Percentiles rank a stretch among this genome's conserved stretches.
phyloP scores from a whole-genome alignment of 176 grass and related monocot species.

The Bolboschoenus planiculmis region DNA sequence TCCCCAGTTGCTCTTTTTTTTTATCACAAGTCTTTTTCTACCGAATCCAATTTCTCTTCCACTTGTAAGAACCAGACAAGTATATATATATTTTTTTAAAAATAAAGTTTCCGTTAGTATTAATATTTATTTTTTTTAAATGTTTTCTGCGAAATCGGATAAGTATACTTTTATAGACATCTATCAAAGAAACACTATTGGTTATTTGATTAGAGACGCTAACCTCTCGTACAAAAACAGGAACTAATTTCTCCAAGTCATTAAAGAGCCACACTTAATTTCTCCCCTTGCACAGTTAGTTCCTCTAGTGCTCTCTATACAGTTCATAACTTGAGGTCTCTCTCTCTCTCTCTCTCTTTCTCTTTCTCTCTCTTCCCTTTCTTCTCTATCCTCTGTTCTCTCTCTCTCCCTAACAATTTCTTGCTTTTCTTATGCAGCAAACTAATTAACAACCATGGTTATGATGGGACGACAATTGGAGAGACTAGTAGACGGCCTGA shows the following conservation, averaged over 20 bases:
- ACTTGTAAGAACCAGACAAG: background rate
- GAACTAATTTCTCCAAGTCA: background rate
- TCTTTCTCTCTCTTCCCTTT: no score
- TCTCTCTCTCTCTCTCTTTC: slow-evolving; percentile 18
- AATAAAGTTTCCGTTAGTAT: no score
- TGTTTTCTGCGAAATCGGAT: no score
- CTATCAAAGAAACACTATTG: background rate
- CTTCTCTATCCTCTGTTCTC: no score
- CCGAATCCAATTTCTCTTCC: background rate
- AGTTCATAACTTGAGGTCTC: background rate
- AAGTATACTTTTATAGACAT: slow-evolving; percentile 9
- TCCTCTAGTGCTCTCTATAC: background rate
- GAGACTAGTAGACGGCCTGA: slow-evolving; percentile 59
- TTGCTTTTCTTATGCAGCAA: background rate
- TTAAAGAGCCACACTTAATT: background rate
- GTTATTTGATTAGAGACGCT: background rate
- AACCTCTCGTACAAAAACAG: background rate
- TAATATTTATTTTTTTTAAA: no score
- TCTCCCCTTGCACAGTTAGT: background rate
- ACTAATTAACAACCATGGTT: slow-evolving; percentile 18
- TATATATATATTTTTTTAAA: no score
- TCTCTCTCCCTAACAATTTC: slow-evolving; percentile 7
- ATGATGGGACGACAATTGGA: slow-evolving; percentile 55
- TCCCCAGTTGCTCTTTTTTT: background rate
- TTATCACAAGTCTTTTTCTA: background rate